Percentiles rank a stretch among this genome's conserved stretches.
phyloP scores from a whole-genome alignment of 345 rosid genomes.

The Psidium friedrichsthalianum region DNA sequence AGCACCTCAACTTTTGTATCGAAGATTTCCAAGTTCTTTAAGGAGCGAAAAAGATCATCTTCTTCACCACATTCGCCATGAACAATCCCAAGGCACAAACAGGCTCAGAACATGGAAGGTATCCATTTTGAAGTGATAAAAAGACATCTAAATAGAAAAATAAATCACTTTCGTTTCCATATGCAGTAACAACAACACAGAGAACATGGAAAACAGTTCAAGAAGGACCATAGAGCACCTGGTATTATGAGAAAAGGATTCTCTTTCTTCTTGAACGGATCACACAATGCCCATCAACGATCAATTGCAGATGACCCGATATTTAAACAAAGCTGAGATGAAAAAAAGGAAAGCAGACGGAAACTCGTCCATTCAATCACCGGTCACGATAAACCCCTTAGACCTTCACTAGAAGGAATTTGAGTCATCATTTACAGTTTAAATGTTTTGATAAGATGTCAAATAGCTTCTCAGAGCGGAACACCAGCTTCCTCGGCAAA shows the following conservation, averaged over 20 bases:
- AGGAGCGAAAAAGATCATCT: neutral
- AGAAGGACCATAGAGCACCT: neutral
- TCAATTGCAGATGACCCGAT: neutral
- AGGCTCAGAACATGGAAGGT: neutral
- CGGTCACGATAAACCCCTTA: neutral
- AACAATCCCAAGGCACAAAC: neutral
- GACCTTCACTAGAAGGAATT: neutral
- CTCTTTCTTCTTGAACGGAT: neutral
- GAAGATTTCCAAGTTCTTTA: neutral
- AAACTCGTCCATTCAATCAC: neutral
- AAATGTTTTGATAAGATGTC: neutral
- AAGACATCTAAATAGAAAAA: neutral
- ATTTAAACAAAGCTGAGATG: neutral
- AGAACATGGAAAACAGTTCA: neutral
- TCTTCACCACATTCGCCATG: neutral
- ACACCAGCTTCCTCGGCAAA: neutral
- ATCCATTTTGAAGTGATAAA: neutral
- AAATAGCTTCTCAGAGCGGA: neutral
- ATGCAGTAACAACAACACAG: neutral
- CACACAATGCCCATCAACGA: neutral
- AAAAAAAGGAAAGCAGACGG: neutral
- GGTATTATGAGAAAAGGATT: neutral
- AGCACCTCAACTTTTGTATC: neutral
- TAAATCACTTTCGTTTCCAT: neutral
- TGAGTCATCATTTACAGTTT: neutral